Evolutionary conservation across 768 basidiomycete genomes (phyloP).

Genomic region (Lepiota subincarnata): DNA sequence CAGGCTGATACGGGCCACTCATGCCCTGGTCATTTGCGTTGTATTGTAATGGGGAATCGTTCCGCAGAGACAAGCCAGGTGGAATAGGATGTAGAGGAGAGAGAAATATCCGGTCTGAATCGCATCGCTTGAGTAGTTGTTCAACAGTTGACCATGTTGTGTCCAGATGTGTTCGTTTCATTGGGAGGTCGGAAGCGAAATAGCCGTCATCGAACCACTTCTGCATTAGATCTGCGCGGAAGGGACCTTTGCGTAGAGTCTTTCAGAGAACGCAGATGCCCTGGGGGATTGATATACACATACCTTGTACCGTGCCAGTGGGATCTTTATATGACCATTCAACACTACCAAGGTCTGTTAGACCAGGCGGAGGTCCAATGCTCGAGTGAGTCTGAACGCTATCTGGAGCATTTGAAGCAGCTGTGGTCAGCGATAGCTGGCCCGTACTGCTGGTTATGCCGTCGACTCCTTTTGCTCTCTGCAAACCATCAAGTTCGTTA

Average conservation of each 20-base stretch:
- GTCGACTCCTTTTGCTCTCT: neutral
- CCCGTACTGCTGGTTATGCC: constrained; percentile 1
- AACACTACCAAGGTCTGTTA: constrained; percentile 52
- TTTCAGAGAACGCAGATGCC: neutral
- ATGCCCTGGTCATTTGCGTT: constrained; percentile 27
- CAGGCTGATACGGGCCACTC: constrained; percentile 62
- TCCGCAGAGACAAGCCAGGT: constrained; percentile 48
- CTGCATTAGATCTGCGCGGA: constrained; percentile 87
- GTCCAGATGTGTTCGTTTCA: constrained; percentile 77
- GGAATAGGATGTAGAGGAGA: constrained; percentile 44
- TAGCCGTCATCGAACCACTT: constrained; percentile 92
- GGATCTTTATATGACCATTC: constrained; percentile 95
- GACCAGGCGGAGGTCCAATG: constrained; percentile 39
- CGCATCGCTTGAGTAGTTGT: constrained; percentile 48
- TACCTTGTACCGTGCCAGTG: constrained; percentile 88
- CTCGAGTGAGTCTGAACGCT: constrained; percentile 4
- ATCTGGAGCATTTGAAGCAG: constrained; percentile 4
- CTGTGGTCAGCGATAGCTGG: constrained; percentile 9
- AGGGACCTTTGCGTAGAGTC: constrained; percentile 59
- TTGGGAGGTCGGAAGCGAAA: constrained; percentile 76
- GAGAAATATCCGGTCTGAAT: constrained; percentile 60
- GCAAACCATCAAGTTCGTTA: constrained; percentile 2
- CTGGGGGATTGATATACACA: constrained; percentile 7
- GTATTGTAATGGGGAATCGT: constrained; percentile 47
- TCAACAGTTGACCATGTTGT: constrained; percentile 63